Percentiles rank a stretch among this genome's conserved stretches.
Conservation (phyloP, 805 yeast genomes). For the Monosporozyma aerobia region DNA sequence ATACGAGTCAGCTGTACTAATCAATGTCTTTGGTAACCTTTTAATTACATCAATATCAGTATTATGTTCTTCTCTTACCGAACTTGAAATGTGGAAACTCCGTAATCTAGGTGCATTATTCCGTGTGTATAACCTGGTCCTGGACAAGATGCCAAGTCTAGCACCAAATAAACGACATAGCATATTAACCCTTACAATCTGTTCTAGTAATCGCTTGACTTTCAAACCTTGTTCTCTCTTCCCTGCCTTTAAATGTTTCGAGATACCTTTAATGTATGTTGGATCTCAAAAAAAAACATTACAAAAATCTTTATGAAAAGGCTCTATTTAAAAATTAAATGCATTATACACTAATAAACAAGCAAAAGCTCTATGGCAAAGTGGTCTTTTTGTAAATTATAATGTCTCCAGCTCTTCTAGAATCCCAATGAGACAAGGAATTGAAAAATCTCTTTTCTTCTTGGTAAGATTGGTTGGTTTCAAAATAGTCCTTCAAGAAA, state of each 20-base stretch:
- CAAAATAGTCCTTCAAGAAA: conserved; percentile 34
- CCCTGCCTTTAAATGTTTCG: neutral
- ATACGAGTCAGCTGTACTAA: conserved; percentile 39
- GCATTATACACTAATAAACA: neutral
- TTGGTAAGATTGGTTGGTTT: conserved; percentile 33
- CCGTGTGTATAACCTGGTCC: neutral
- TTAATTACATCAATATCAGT: neutral
- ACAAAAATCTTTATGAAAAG: neutral
- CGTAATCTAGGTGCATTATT: neutral
- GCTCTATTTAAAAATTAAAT: neutral
- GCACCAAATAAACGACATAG: neutral
- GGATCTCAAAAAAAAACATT: neutral
- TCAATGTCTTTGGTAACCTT: conserved; percentile 43
- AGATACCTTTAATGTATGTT: neutral
- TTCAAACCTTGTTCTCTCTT: neutral
- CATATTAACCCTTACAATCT: neutral
- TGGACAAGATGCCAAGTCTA: neutral
- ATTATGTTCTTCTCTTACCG: neutral
- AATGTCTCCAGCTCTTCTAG: conserved; percentile 68
- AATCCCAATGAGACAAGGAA: conserved; percentile 78
- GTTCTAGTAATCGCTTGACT: neutral
- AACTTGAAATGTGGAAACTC: neutral
- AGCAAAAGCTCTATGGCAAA: neutral
- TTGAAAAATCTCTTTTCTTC: conserved; percentile 59
- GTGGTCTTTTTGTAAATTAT: conserved; percentile 39